Base-by-base conservation (phyloP, 495 filamentous ascomycete species). In the Trichodelitschia bisporula region DNA sequence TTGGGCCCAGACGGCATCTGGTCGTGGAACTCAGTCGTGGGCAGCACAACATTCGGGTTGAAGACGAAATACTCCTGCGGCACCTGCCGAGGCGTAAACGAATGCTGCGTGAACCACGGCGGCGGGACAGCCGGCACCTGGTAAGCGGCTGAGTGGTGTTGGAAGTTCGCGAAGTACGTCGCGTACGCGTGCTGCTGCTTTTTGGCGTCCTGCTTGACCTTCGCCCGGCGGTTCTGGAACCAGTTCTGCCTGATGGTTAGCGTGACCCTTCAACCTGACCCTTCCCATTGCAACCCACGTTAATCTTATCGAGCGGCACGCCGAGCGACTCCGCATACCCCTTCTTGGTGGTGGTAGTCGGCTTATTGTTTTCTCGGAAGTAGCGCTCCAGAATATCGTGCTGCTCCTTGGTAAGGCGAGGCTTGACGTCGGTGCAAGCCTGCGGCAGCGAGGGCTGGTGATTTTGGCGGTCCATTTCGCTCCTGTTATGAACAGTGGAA, bases 201-300 rank as follows among this genome's bases (percentile, higher is more conserved):
- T 37, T 55, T 55, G 4, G 34, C 26, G 34, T 55, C 52, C 36
- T 55, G 52, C 40, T 55, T 55, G 12, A 48, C 40, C 34, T 55
- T 55, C 23, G 52, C 52, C 26, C 52, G 19, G 8, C 52, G 44
- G 39, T 55, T 55, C 38, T 55, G 52, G 30, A 55, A 55, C 52
- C 52, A 55, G 32, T 55, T 55, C 51, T 55, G 31, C 19, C 15
- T n/a, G n/a, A n/a, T n/a, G n/a, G 19, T 12, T 29, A 21, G n/a
- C 15, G 26, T 39, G 37, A 42, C 30, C 33, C 5, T 5, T 17
- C 8, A 15, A n/a, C 12, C n/a, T 28, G 8, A 4, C 4, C 4
- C 9, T 9, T 8, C 13, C 29, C 8, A 31, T 11, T 13, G 18
- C 5, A 18, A 8, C 35, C 4, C 31, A 54, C 51, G 30, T 55